Base-by-base conservation (phyloP, 768 basidiomycete genomes). In the Butyriboletus loyo region DNA sequence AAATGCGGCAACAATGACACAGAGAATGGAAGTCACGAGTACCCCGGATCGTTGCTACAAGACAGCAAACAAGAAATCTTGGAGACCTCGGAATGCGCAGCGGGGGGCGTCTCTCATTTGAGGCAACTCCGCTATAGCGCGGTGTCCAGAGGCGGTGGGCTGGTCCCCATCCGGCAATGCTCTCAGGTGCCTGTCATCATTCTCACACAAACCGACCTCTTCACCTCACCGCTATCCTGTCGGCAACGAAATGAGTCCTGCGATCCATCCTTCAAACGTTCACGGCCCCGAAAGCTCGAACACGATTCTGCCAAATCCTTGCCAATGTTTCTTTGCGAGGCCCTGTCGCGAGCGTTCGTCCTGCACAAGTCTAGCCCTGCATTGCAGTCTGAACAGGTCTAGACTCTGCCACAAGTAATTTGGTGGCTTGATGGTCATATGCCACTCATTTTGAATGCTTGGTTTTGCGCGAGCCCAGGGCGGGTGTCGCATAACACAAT, bases 351-450 rank as follows among this genome's bases (percentile, higher is more conserved):
- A 13, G 22, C 11, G 17, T 24, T 35, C 11, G 3, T 31, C 25
- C 28, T 40, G 7, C 19, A 24, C 4, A n/a, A 4, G 28, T 31
- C 31, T n/a, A 36, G 22, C 40, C 35, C 51, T 40, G 22, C 38
- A 31, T 49, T 40, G 22, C 38, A 31, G 14, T 28, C 46, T n/a
- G 59, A 32, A 3, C 2, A n/a, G 27, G 46, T 39, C 61, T 49
- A 39, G 64, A 13, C 48, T 40, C 48, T 36, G 48, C 56, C 63
- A 53, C 64, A 48, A 40, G 46, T 65, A 52, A 65, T 66, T 66
- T 66, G 30, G 62, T 58, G 65, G 65, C 65, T 64, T 64, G 63
- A 64, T 63, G 60, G 19, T 34, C 38, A 50, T 59, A 31, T 43
- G 31, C 51, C 24, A 10, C 53, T 58, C 56, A 54, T 55, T 47